Percentiles rank a stretch among this genome's conserved stretches.
These are phyloP conservation scores for Talaromyces sp. DNA, from an alignment of 2,329 filamentous ascomycete species.

Conservation along the genomic window DNA sequence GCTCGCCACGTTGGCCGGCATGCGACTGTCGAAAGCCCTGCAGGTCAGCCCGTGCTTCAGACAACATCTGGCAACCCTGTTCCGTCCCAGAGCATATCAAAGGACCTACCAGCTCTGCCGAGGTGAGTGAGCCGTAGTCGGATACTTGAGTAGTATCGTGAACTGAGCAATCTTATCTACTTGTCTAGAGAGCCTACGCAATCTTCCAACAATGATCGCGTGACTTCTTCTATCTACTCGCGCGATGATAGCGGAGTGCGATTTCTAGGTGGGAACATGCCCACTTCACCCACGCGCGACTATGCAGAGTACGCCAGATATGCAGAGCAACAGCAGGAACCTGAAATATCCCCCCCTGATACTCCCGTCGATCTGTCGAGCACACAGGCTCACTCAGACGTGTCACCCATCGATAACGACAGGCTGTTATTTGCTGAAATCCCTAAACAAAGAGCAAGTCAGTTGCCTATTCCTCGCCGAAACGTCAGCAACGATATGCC, in stretches of 20 bases:
- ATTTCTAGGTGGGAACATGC: background rate
- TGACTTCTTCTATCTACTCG: conserved; percentile 61
- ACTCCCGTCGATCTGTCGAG: conserved; percentile 34
- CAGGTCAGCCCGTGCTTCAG: conserved; percentile 45
- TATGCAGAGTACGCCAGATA: conserved; percentile 14
- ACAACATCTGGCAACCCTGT: conserved; percentile 35
- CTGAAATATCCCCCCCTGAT: conserved; percentile 46
- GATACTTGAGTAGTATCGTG: background rate
- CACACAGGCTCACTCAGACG: conserved; percentile 26
- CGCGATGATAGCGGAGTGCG: conserved; percentile 36
- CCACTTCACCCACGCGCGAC: conserved; percentile 6
- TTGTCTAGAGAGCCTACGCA: conserved; percentile 21
- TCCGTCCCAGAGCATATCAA: conserved; percentile 27
- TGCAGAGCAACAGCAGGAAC: conserved; percentile 30
- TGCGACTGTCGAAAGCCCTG: conserved; percentile 45
- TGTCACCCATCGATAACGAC: conserved; percentile 42
- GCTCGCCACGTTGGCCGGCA: conserved; percentile 41
- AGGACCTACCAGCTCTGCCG: conserved; percentile 37
- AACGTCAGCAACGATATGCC: background rate
- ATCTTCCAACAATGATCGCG: conserved; percentile 34
- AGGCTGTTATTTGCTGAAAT: conserved; percentile 21
- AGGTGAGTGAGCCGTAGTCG: conserved; percentile 30
- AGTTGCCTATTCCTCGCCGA: conserved; percentile 15
- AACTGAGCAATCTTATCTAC: background rate
- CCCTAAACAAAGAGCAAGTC: conserved; percentile 20